Evolutionary conservation across 495 filamentous ascomycete genomes (phyloP).

Genomic region (Symbiotaphrina buchneri): DNA sequence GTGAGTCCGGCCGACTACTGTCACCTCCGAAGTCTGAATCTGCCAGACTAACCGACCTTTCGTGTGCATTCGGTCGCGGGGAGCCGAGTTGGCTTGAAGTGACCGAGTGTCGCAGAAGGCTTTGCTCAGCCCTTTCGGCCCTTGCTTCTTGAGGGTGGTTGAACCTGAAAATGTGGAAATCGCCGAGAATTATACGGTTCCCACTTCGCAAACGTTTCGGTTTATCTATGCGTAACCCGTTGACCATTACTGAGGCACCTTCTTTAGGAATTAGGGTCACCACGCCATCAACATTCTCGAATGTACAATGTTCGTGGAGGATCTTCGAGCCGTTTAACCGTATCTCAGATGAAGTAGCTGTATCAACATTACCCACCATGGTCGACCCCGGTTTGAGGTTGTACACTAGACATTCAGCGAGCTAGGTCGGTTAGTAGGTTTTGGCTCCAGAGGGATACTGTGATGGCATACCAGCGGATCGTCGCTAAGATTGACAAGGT

Average conservation of each 20-base stretch:
- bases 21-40: conserved; percentile 46
- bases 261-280: conserved; percentile 80
- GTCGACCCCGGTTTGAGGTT: conserved; percentile 93
- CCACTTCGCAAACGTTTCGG: conserved; percentile 73
- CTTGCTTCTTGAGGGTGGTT: conserved; percentile 94
- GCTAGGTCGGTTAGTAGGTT: too few relatives aligned
- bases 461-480: too few relatives aligned
- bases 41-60: conserved; percentile 51
- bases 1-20: conserved; percentile 50
- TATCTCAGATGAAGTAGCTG: conserved; percentile 65
- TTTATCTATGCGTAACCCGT: conserved; percentile 68
- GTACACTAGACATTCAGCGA: conserved; percentile 94
- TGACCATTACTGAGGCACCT: conserved; percentile 91
- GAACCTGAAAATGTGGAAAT: conserved; percentile 98
- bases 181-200: conserved; percentile 84
- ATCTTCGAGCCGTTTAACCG: conserved; percentile 87
- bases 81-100: conserved; percentile 61
- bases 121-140: conserved; percentile 78
- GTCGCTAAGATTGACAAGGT: conserved; percentile 94
- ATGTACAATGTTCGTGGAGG: conserved; percentile 74
- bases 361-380: conserved; percentile 77
- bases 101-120: conserved; percentile 70
- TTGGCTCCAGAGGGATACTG: too few relatives aligned
- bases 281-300: conserved; percentile 76
- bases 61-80: conserved; percentile 45